Evolutionary conservation across 2,329 filamentous ascomycete species (phyloP), one percentile per base, ranked within the genome.

Genomic region (Ceratocystiopsis sp.): DNA sequence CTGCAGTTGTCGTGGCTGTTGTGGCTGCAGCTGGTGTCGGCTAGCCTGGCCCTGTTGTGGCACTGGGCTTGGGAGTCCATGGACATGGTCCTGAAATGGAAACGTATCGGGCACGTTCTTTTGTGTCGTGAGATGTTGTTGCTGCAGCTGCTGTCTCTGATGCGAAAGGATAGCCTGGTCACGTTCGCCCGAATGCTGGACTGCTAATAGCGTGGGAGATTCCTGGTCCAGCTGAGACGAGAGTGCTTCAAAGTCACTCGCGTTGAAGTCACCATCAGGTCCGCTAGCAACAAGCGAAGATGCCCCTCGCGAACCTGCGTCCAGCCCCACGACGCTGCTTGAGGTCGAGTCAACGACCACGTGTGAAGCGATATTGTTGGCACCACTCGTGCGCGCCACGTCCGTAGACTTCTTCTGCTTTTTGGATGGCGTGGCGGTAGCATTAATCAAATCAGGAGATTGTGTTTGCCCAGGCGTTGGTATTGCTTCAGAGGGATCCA

Each of bases 381-480:
- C 42, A 45, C 40, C 25, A 29, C 25, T 46, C 49, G 37, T 51
- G 47, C 38, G 57, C 42, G 46, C 46, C 10, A 55, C 37, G 14
- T 57, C 56, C 39, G 57, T 61, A 16, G 52, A 53, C 44, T 62
- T 65, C 13, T 60, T 54, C 43, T 61, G 59, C 29, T 60, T 55
- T 45, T 65, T 66, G 13, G 61, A 58, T 2, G 51, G 46, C 14
- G 51, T 45, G 14, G 11, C 25, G 18, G 15, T 13, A 34, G 12
- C 33, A 15, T 34, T 29, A 4, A 29, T 29, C 25, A 29, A 29
- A 29, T 29, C 25, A 4, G 25, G 25, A 6, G 25, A 29, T 8
- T 29, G 25, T 8, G 6, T 29, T 29, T 29, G 25, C 25, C 25
- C 25, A 29, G 25, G 25, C 7, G 7, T 29, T 29, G 25, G 25